These are phyloP conservation scores for Bacidia rubella DNA, from an alignment of 495 filamentous ascomycete genomes.

Conservation along the genomic window DNA sequence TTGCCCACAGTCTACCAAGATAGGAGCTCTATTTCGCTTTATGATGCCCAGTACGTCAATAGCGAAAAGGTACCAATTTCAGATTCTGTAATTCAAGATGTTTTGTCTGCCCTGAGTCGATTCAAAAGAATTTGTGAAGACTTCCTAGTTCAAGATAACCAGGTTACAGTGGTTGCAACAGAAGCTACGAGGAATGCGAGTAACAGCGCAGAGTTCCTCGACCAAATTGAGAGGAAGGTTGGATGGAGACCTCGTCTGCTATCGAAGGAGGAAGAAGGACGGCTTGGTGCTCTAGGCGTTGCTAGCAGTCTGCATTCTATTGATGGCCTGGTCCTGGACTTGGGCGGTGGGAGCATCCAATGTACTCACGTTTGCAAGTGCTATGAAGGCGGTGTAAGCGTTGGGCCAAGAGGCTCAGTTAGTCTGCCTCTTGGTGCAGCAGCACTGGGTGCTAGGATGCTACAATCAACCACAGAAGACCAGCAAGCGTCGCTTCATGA, in stretches of 20 bases:
- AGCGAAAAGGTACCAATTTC: slow-evolving; percentile 44
- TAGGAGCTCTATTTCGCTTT: slow-evolving; percentile 72
- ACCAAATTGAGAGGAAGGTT: slow-evolving; percentile 43
- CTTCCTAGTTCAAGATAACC: slow-evolving; percentile 46
- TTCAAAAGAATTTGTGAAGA: slow-evolving; percentile 64
- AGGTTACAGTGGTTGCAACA: slow-evolving; percentile 69
- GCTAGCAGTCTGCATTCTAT: slow-evolving; percentile 58
- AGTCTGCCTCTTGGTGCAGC: slow-evolving; percentile 81
- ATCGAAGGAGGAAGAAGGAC: slow-evolving; percentile 65
- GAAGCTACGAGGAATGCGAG: slow-evolving; percentile 75
- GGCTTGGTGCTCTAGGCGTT: slow-evolving; percentile 72
- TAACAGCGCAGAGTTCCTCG: slow-evolving; percentile 56
- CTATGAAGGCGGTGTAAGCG: slow-evolving; percentile 32
- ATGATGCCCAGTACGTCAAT: slow-evolving; percentile 57
- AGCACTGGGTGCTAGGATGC: slow-evolving; percentile 43
- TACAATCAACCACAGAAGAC: slow-evolving; percentile 33
- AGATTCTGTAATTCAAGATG: slow-evolving; percentile 42
- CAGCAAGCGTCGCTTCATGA: slow-evolving; percentile 33
- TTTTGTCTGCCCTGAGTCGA: slow-evolving; percentile 49
- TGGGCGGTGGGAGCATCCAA: slow-evolving; percentile 84
- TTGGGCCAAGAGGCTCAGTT: slow-evolving; percentile 32
- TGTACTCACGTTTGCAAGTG: slow-evolving; percentile 66
- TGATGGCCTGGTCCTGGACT: slow-evolving; percentile 67
- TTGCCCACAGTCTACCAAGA: slow-evolving; percentile 66
- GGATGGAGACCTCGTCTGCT: slow-evolving; percentile 59